These are phyloP conservation scores for Termitomyces sp. DNA, from an alignment of 768 basidiomycete species.

Conservation along the genomic window DNA sequence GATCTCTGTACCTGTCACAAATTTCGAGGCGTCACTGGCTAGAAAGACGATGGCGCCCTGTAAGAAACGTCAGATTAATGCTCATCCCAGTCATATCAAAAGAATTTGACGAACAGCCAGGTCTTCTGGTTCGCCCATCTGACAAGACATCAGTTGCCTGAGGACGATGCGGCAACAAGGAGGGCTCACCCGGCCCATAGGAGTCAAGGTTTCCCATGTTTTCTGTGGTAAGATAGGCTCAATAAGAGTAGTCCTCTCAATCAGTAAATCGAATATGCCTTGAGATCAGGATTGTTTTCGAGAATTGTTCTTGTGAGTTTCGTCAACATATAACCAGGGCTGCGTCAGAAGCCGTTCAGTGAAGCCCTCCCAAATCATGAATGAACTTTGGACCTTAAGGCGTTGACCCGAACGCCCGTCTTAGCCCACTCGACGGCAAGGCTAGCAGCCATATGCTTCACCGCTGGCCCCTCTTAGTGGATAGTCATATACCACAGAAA, in stretches of 20 bases:
- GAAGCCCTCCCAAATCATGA: neutral
- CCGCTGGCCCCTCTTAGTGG: constrained; percentile 43
- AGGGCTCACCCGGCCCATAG: constrained; percentile 73
- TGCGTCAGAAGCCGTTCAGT: constrained; percentile 20
- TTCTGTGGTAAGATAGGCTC: constrained; percentile 38
- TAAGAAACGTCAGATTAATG: constrained; percentile 1
- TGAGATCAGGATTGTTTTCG: constrained; percentile 68
- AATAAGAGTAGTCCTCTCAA: neutral
- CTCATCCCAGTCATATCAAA: neutral
- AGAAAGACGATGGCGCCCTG: constrained; percentile 90
- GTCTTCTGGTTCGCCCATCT: constrained; percentile 94
- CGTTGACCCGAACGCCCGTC: constrained; percentile 82
- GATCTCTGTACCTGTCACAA: constrained; percentile 85
- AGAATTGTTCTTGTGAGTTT: constrained; percentile 84
- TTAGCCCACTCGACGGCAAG: constrained; percentile 97
- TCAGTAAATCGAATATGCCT: constrained; percentile 39
- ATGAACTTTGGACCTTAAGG: constrained; percentile 49
- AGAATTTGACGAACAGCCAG: constrained; percentile 54
- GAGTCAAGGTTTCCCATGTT: constrained; percentile 82
- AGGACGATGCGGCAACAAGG: neutral
- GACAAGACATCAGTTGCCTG: constrained; percentile 8
- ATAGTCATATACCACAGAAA: neutral
- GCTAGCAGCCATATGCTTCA: constrained; percentile 90
- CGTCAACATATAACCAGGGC: constrained; percentile 94
- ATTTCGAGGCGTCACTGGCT: constrained; percentile 84